Evolutionary conservation across 106 monocot species (phyloP).

Genomic region (Hemerocallis citrina): DNA sequence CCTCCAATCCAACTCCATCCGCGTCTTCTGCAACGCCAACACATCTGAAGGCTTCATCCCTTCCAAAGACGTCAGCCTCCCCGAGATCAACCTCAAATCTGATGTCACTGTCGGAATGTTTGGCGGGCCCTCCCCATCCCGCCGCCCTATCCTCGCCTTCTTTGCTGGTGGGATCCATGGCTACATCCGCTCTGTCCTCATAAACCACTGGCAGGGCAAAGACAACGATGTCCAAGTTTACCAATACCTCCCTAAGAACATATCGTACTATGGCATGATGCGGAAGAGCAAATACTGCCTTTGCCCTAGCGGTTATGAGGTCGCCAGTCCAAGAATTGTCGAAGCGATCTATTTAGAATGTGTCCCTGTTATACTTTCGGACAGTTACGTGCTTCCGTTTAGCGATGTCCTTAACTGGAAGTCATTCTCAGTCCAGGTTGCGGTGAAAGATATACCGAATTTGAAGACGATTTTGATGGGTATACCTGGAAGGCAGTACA

Average conservation of each 20-base stretch:
- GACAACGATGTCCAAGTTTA: conserved; percentile 57
- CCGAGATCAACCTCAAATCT: conserved; percentile 63
- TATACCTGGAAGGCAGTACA: conserved; percentile 59
- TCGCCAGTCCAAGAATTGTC: conserved; percentile 78
- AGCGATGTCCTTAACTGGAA: conserved; percentile 82
- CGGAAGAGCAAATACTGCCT: conserved; percentile 75
- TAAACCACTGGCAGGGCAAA: conserved; percentile 64
- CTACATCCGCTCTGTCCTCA: conserved; percentile 56
- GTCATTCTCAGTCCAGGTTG: conserved; percentile 62
- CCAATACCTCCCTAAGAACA: conserved; percentile 56
- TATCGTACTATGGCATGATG: conserved; percentile 74
- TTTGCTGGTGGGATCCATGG: conserved; percentile 85
- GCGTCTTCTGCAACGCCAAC: conserved; percentile 87
- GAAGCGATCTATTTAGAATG: conserved; percentile 88
- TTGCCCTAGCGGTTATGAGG: conserved; percentile 93
- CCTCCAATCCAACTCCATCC: conserved; percentile 60
- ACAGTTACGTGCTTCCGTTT: conserved; percentile 69
- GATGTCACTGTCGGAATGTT: conserved; percentile 20
- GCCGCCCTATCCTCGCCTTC: conserved; percentile 72
- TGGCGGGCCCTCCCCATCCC: conserved; percentile 48
- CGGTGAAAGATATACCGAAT: conserved; percentile 52
- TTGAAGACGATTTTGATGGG: conserved; percentile 58
- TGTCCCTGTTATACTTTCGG: conserved; percentile 76
- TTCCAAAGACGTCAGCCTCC: conserved; percentile 57
- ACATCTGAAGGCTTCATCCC: conserved; percentile 83